These are phyloP conservation scores for Carpinus viminea DNA, from an alignment of 306 rosid genomes.

Conservation along the genomic window DNA sequence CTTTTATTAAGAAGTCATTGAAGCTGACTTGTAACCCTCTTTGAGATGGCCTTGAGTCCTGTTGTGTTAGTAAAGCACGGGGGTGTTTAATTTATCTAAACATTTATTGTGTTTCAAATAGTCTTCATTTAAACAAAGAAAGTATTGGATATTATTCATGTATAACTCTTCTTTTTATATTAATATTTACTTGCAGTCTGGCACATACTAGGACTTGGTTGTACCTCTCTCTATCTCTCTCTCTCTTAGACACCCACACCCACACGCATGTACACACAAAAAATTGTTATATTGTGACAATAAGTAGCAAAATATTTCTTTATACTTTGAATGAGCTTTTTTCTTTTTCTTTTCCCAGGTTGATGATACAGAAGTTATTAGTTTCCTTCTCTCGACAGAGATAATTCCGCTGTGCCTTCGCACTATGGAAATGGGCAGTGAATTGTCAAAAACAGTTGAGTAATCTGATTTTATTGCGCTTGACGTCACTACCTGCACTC, in stretches of 20 bases:
- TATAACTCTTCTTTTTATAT: neutral
- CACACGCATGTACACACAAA: neutral
- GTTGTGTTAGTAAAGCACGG: no score
- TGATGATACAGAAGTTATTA: conserved; percentile 68
- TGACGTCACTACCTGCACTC: neutral
- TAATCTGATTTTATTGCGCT: conserved; percentile 31
- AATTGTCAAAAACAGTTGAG: conserved; percentile 81
- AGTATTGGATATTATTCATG: no score
- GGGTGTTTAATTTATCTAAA: no score
- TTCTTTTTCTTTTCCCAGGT: conserved; percentile 46
- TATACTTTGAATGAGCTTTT: neutral
- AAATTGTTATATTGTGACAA: neutral
- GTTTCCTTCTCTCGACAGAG: conserved; percentile 79
- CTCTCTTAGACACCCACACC: neutral
- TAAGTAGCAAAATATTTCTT: neutral
- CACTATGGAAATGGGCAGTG: conserved; percentile 85
- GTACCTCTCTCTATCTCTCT: neutral
- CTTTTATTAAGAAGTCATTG: neutral
- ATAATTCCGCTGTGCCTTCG: conserved; percentile 81
- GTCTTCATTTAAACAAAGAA: no score
- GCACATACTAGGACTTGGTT: neutral
- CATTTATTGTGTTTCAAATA: no score
- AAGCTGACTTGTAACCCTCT: neutral
- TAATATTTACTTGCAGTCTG: neutral
- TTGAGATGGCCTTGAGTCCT: neutral